These are phyloP conservation scores for Plasmodium malariae DNA, from an alignment of 169 alveolate genomes.

Conservation along the genomic window DNA sequence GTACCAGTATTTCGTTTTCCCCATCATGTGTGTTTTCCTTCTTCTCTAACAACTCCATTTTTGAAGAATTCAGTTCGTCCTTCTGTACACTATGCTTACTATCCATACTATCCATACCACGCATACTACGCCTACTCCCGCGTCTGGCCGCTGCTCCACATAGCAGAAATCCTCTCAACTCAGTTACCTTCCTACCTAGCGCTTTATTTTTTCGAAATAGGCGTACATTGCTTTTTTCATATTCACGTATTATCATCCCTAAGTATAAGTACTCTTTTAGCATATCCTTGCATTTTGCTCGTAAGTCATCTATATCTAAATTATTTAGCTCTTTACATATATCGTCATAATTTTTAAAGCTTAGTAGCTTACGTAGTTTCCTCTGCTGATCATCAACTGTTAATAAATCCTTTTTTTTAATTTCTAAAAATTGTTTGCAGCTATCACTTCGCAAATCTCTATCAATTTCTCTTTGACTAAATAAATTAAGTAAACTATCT, in stretches of 20 bases:
- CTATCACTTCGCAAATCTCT: not conserved
- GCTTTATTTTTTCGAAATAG: not conserved
- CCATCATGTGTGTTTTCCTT: not conserved
- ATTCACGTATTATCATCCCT: not conserved
- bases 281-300: slow-evolving; percentile 3
- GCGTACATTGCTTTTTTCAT: not conserved
- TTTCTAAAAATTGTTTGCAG: not conserved
- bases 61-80: not conserved
- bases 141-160: no score
- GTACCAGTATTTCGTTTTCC: not conserved
- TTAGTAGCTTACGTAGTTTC: not conserved
- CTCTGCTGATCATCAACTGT: not conserved
- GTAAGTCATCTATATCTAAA: slow-evolving; percentile 1
- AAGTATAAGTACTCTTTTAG: slow-evolving; percentile 13
- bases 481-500: not conserved
- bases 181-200: not conserved
- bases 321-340: slow-evolving; percentile 6
- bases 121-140: no score
- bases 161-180: not conserved
- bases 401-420: not conserved
- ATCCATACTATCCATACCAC: no score
- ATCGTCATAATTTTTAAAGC: slow-evolving; percentile 1
- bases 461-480: not conserved
- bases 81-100: not conserved
- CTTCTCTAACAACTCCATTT: not conserved